Evolutionary conservation across 2,329 filamentous ascomycete genomes (phyloP).

Genomic region (Blastomyces silverae): DNA sequence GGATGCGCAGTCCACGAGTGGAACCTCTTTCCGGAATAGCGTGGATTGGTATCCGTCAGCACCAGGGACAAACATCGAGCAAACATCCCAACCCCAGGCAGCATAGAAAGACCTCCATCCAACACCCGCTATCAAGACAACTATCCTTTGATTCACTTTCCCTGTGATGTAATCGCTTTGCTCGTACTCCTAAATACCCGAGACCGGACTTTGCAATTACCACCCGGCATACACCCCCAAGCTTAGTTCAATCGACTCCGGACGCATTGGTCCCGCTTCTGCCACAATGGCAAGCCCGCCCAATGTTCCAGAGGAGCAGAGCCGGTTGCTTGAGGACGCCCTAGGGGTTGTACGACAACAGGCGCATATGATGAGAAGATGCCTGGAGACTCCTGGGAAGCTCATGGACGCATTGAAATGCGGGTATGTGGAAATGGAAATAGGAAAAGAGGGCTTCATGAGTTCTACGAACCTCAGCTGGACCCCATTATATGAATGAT

Average conservation of each 20-base stretch:
- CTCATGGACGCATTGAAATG: slow-evolving; percentile 99
- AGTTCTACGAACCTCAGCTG: not conserved
- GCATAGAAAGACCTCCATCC: not conserved
- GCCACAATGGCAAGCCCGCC: slow-evolving; percentile 47
- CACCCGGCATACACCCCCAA: not conserved
- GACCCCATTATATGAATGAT: slow-evolving; percentile 3
- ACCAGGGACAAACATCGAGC: slow-evolving; percentile 3
- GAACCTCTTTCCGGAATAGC: slow-evolving; percentile 13
- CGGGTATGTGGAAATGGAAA: slow-evolving; percentile 60
- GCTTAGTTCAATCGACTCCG: slow-evolving; percentile 17
- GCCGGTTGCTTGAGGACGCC: slow-evolving; percentile 93
- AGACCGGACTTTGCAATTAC: not conserved
- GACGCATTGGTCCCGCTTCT: slow-evolving; percentile 24
- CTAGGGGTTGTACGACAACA: slow-evolving; percentile 94
- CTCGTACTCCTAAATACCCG: not conserved
- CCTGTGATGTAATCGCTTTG: not conserved
- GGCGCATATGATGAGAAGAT: slow-evolving; percentile 94
- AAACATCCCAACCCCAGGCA: slow-evolving; percentile 7
- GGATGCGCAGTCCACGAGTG: not conserved
- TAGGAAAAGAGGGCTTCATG: not conserved
- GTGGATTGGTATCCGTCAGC: slow-evolving; percentile 6
- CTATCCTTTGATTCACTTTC: not conserved
- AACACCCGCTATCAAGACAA: not conserved
- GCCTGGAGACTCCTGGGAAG: slow-evolving; percentile 92
- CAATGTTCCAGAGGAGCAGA: slow-evolving; percentile 68